Base-by-base conservation (phyloP, 768 basidiomycete genomes). In the Tremella yokohamensis region DNA sequence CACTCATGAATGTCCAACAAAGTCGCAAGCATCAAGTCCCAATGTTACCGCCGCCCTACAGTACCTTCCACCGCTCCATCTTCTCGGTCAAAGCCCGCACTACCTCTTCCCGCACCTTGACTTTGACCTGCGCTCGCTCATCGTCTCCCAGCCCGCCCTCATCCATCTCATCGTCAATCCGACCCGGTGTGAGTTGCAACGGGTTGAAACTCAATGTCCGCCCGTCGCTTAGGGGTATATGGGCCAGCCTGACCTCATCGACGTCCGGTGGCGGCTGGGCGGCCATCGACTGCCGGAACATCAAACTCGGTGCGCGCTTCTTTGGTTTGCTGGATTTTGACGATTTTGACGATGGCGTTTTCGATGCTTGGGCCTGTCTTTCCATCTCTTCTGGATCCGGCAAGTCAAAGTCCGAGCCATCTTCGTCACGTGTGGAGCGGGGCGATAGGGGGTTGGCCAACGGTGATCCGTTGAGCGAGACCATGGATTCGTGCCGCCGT, bases 141-240 rank as follows among this genome's bases (percentile, higher is more conserved):
- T 56, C 56, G 18, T 49, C 60, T 6, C 40, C 55, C 20, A 65
- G 22, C n/a, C 64, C 54, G 38, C 63, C 65, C 29, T 67, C 57
- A 2, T 90, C 87, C 26, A 93, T 77, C 49, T 87, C 81, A 1
- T 82, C 80, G 16, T 68, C 59, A 13, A 72, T 55, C 20, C 53
- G 16, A 8, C 40, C 61, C 6, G 1, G 89, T 85, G 1, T 86
- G 84, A 13, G 87, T 85, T 58, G 81, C 80, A 93, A 78, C 8
- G 90, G 90, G 64, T 94, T 87, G 67, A 94, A 91, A 72, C 86
- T 85, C 22, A 94, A 80, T n/a, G 87, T 75, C 64, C 87, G 84
- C 0, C 90, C 90, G 64, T 90, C 88, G 40, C 81, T 83, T 34
- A 68, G 49, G 37, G 54, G 15, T 15, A 65, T 62, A 42, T 49